Evolutionary conservation across 495 filamentous ascomycete genomes (phyloP).

Genomic region (Penicillium goetzii): DNA sequence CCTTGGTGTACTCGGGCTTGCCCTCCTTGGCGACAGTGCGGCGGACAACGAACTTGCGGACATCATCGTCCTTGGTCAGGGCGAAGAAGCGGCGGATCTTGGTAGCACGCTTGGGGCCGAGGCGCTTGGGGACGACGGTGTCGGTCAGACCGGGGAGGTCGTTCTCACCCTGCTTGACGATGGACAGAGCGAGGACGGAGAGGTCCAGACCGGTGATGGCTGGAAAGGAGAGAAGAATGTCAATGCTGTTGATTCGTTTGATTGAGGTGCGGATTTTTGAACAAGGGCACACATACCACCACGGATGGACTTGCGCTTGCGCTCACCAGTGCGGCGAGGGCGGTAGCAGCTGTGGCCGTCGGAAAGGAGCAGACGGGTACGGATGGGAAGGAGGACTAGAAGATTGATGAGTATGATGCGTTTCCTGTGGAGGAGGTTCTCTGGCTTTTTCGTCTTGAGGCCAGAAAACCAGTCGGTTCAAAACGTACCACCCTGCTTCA

Average conservation of each 20-base stretch:
- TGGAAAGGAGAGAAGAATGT: constrained; percentile 20
- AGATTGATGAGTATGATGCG: constrained; percentile 36
- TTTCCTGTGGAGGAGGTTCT: constrained; percentile 5
- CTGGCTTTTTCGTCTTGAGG: constrained; percentile 21
- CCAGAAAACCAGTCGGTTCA: constrained; percentile 11
- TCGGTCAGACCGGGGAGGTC: constrained; percentile 97
- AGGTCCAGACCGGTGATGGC: constrained; percentile 93
- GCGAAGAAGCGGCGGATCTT: constrained; percentile 99
- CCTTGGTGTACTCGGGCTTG: constrained; percentile 98
- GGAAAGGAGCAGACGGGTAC: constrained; percentile 91
- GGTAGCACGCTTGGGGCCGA: constrained; percentile 98
- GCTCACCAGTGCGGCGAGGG: constrained; percentile 93
- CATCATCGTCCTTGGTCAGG: constrained; percentile 99
- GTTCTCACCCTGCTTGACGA: constrained; percentile 95
- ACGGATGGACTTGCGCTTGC: constrained; percentile 97
- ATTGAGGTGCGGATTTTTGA: neutral
- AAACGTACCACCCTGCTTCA: constrained; percentile 92
- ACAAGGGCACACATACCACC: constrained; percentile 60
- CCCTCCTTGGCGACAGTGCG: constrained; percentile 97
- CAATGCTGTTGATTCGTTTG: constrained; percentile 21
- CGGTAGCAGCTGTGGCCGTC: constrained; percentile 93
- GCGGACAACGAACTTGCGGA: constrained; percentile 99
- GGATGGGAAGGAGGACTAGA: constrained; percentile 82
- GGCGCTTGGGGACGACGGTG: constrained; percentile 93
- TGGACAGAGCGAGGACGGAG: constrained; percentile 85